Evolutionary conservation across 805 yeast species (phyloP), one percentile per base, ranked within the genome.

Genomic region (Saturnispora hagleri): DNA sequence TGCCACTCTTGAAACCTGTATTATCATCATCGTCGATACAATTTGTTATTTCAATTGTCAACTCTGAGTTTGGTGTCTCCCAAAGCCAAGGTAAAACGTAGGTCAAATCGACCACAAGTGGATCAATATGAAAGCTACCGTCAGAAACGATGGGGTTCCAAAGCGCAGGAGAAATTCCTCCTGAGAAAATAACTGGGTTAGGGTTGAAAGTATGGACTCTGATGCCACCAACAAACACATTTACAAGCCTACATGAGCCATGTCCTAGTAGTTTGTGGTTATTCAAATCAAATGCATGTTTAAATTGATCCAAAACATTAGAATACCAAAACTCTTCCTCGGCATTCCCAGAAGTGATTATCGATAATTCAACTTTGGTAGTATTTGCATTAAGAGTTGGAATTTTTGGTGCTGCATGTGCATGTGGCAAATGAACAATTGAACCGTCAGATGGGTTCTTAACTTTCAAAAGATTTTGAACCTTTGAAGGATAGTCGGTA

Each of bases 301-400:
- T 66, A 56, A 66, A 73, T 45, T 69, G 62, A 57, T 81, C 86
- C 43, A 83, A 53, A 17, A 70, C 61, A 57, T 86, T 84, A 3
- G 81, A 66, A 65, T 82, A 89, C 95, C 95, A 88, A 60, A 86
- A 85, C 63, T 89, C 96, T 66, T 88, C 96, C 35, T 76, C 80
- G 3, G 82, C 84, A 59, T 84, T 86, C 2, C 93, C 96, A 18
- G 86, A 78, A 12, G 84, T 79, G 57, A 79, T 81, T 5, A 88
- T 63, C 10, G 83, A 74, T 33, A 87, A 62, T 52, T 68, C 69
- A 45, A 81, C 79, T 53, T 81, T 73, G 2, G 88, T 80, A 5
- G 88, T 81, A 60, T 83, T 82, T 24, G 65, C 60, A 3, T 76
- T 58, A 31, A 85, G 64, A 15, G 60, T 58, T 3, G 84, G 81